Evolutionary conservation across 805 yeast genomes (phyloP).

Genomic region (Kregervanrija pseudodelftensis): DNA sequence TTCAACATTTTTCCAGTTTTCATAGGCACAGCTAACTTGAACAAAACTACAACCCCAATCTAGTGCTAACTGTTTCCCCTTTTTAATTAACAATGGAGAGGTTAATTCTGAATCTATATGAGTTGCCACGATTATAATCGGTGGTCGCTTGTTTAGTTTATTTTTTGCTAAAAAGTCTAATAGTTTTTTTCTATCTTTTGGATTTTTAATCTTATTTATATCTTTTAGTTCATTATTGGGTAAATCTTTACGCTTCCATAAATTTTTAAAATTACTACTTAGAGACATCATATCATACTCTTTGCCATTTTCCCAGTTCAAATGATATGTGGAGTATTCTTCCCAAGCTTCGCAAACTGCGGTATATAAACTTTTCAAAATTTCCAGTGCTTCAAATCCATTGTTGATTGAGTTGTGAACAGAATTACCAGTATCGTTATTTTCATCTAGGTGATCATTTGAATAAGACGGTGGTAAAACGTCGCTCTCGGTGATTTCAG

Average conservation of each 20-base stretch:
- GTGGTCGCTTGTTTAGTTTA: slow-evolving; percentile 37
- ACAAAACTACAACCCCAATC: slow-evolving; percentile 63
- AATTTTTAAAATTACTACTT: slow-evolving; percentile 46
- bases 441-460: not conserved
- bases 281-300: slow-evolving; percentile 64
- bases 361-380: slow-evolving; percentile 41
- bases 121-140: slow-evolving; percentile 61
- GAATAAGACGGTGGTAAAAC: slow-evolving; percentile 12
- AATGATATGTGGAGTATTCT: slow-evolving; percentile 50
- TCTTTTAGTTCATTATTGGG: slow-evolving; percentile 1
- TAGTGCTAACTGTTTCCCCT: slow-evolving; percentile 50
- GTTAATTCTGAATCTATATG: slow-evolving; percentile 50
- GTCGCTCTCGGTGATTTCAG: slow-evolving; percentile 35
- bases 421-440: not conserved
- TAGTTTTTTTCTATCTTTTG: slow-evolving; percentile 2
- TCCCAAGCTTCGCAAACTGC: slow-evolving; percentile 70
- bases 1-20: slow-evolving; percentile 44
- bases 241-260: slow-evolving; percentile 40
- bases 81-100: slow-evolving; percentile 51
- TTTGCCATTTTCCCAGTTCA: slow-evolving; percentile 53
- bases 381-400: slow-evolving; percentile 21
- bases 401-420: not conserved
- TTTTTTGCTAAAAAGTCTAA: not conserved
- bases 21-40: slow-evolving; percentile 44
- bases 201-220: not conserved